Evolutionary conservation across 225 moss, liverwort and hornwort species (phyloP), one percentile per base, ranked within the genome.

Genomic region (Lunularia cruciata): DNA sequence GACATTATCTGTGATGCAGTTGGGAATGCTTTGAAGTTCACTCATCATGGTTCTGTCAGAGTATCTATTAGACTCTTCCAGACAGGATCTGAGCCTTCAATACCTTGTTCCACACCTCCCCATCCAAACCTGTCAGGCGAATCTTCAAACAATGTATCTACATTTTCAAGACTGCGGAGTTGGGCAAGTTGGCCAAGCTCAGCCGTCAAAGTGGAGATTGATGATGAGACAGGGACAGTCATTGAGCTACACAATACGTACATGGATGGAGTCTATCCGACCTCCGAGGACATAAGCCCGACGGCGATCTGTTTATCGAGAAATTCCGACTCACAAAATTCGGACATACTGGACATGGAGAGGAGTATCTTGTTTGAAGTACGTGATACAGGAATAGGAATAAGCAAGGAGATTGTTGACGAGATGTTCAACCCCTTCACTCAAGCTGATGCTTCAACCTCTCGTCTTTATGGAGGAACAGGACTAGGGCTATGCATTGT

Each of bases 1-100:
- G n/a, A 31, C 15, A 57, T 32, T 28, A 6, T 60, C 9, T 53
- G 71, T 78, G 35, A 33, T 83, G 85, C 86, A 94, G 94, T 94
- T 75, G 94, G 94, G 39, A 94, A 94, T 81, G 91, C 94, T 43
- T 73, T 94, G 72, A 94, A 94, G 68, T 94, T 94, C 72, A 94
- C 94, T 25, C 86, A 89, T 45, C 52, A 78, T 61, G 94, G 91
- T 58, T 87, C 89, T 34, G 87, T 94, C 7, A 76, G 75, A 49
- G 89, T 94, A 15, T 75, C 73, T 56, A 84, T 94, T 11, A 79
- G 79, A 20, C 60, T 79, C 33, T 23, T 42, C 31, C 48, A 67
- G 47, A 0, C 67, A 30, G 72, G 75, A 16, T 76, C 67, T 42
- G 68, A 80, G 5, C 67, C 72, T 19, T 53, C 79, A 13, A 65